Base-by-base conservation (phyloP, 345 rosid species). In the Eutrema heterophyllum region DNA sequence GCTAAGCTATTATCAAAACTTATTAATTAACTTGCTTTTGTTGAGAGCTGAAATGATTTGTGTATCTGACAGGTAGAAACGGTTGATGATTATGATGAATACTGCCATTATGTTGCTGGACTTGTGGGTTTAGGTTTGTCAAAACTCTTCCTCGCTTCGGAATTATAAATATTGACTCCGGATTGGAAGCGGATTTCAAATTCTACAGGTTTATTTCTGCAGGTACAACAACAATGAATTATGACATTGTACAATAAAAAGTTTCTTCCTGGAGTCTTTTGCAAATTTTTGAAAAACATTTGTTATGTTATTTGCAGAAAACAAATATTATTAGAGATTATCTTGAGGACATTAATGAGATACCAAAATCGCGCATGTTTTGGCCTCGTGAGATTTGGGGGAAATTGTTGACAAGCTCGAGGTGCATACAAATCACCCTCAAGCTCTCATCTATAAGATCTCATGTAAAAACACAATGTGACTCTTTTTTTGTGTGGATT, bases 371-470 rank as follows among this genome's bases (percentile, higher is more conserved):
- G 0, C 95, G 97, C 77, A 91, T 89, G 98, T 91, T 91, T 77
- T 94, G 98, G 98, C 98, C 98, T 80, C 89, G 85, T 3, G 81
- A 94, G 73, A 87, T 89, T 41, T 94, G 98, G 98, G 81, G 87
- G 44, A 88, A 88, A 83, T 91, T 83, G 97, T 81, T 9, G 64
- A 78, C 73, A 91, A 89, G 72, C 98, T 94, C 14, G 97, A 94
- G 96, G 98, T 94, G 40, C 65, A 54, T 89, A 50, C 64, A 64
- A 36, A 29, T 66, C 73, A 64, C 46, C 71, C 48, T 50, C 49
- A 38, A 40, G 11, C 39, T 59, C 63, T 57, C 62, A 67, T 49
- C 26, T 57, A 52, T 4, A 10, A n/a, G 32, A 16, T 39, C 29
- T 56, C 12, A 9, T 39, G 13, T 18, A 7, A 32, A 10, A 26